Conservation (phyloP, 257 asterid genomes). For the Penstemon davidsonii region DNA sequence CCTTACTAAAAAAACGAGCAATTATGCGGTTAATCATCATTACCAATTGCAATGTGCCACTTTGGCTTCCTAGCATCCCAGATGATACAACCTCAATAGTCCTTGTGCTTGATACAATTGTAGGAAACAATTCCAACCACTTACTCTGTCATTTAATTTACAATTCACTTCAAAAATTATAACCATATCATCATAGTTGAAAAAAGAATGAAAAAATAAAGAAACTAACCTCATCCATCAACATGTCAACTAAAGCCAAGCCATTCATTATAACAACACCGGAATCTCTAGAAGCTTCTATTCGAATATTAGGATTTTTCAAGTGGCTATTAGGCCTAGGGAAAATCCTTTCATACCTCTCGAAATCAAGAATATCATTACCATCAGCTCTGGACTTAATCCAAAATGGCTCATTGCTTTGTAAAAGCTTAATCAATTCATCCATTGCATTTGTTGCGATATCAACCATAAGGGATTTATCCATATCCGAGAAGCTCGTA, state of each 20-base stretch:
- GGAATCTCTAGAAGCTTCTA: too few relatives aligned
- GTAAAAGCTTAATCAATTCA: slow-evolving; percentile 67
- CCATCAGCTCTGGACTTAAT: slow-evolving; percentile 53
- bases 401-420: slow-evolving; percentile 80
- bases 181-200: not conserved
- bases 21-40: not conserved
- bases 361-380: slow-evolving; percentile 62
- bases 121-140: slow-evolving; percentile 81
- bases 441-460: slow-evolving; percentile 73
- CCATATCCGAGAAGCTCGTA: slow-evolving; percentile 59
- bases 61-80: slow-evolving; percentile 67
- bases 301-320: slow-evolving; percentile 37
- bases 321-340: slow-evolving; percentile 59
- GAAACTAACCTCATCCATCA: slow-evolving; percentile 69
- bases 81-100: slow-evolving; percentile 76
- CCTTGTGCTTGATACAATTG: slow-evolving; percentile 80
- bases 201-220: not conserved
- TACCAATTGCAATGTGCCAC: slow-evolving; percentile 83
- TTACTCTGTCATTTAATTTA: slow-evolving; percentile 51
- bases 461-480: slow-evolving; percentile 84
- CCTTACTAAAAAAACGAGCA: not conserved
- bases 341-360: slow-evolving; percentile 58
- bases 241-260: slow-evolving; percentile 63
- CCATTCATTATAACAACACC: too few relatives aligned
- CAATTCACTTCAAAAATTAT: not conserved